A percentile compares a stretch with the other conserved stretches of the same genome.
These are phyloP conservation scores for Lathyrus oleraceus DNA, from an alignment of 306 rosid genomes.

Conservation along the genomic window DNA sequence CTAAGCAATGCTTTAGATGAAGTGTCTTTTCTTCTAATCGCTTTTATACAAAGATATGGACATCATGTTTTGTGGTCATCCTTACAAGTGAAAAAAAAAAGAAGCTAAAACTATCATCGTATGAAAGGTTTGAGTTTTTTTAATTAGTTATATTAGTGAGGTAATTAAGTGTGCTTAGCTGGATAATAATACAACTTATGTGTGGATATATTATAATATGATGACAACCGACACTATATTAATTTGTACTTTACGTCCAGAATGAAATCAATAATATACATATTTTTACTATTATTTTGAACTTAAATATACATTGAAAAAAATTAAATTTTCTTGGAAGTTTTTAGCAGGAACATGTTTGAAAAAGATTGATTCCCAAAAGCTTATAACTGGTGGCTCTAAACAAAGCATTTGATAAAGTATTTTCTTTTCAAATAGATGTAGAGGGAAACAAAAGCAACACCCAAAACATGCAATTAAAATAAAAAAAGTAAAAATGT, in stretches of 20 bases:
- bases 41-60: slow-evolving; percentile 60
- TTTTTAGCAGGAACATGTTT: neutral
- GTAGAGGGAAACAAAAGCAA: slow-evolving; percentile 1
- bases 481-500: too few relatives aligned
- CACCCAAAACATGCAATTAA: slow-evolving; percentile 5
- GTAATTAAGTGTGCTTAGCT: slow-evolving; percentile 31
- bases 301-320: too few relatives aligned
- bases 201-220: neutral
- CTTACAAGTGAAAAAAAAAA: slow-evolving; percentile 12
- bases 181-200: slow-evolving; percentile 1
- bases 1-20: slow-evolving; percentile 62
- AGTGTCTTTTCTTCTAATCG: slow-evolving; percentile 56
- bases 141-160: neutral
- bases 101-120: too few relatives aligned
- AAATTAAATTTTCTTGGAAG: neutral
- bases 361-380: slow-evolving; percentile 5
- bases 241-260: slow-evolving; percentile 12
- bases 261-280: slow-evolving; percentile 4
- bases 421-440: neutral
- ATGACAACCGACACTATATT: neutral
- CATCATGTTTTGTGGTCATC: slow-evolving; percentile 31
- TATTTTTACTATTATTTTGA: neutral
- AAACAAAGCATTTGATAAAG: slow-evolving; percentile 22
- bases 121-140: slow-evolving; percentile 27
- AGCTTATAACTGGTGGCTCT: neutral